Base-by-base conservation (phyloP, 2,329 filamentous ascomycete genomes). In the Phialophora verrucosa region DNA sequence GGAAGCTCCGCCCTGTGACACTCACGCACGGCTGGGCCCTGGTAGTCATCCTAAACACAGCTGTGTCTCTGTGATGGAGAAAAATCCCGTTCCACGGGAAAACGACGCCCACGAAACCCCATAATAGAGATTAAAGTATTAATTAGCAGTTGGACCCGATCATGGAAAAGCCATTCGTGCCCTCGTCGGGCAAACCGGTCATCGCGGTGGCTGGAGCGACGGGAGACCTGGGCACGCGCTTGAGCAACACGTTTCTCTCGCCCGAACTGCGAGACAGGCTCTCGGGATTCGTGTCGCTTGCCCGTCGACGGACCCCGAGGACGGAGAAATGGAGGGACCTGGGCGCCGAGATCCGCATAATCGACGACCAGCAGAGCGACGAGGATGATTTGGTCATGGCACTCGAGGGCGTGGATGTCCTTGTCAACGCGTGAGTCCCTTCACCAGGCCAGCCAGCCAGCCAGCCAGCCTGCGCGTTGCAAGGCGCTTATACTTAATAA, bases 381-480 rank as follows among this genome's bases (percentile, higher is more conserved):
- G 72, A 74, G 11, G 60, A 69, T 35, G 72, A 73, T 32, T 67
- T 77, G 6, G 20, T 47, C 23, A 63, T 65, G 11, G 71, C 73
- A 10, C 70, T 79, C 0, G 58, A 72, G 1, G 76, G 70, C 47
- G 73, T 77, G 1, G 69, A 78, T 38, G 71, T 78, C 31, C 74
- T 79, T 7, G 69, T 79, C 29, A 77, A 76, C 62, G 67, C 74
- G 64, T 66, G 54, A 66, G 64, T 61, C 6, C 11, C 10, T 10
- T 7, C 6, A 6, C 25, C 20, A 42, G 2, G 54, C 11, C 11
- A 23, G 12, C 23, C 8, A 27, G 23, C 31, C 1, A 8, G 31
- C 31, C 27, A 27, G 27, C 27, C 27, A 7, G 29, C 29, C 6
- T 35, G 32, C 11, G 32, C 10, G 32, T 12, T 12, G 32, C 32